Percentiles rank a stretch among this genome's conserved stretches.
Evolutionary conservation across 257 asterid genomes (phyloP).

Genomic region (Forsythia viridissima): DNA sequence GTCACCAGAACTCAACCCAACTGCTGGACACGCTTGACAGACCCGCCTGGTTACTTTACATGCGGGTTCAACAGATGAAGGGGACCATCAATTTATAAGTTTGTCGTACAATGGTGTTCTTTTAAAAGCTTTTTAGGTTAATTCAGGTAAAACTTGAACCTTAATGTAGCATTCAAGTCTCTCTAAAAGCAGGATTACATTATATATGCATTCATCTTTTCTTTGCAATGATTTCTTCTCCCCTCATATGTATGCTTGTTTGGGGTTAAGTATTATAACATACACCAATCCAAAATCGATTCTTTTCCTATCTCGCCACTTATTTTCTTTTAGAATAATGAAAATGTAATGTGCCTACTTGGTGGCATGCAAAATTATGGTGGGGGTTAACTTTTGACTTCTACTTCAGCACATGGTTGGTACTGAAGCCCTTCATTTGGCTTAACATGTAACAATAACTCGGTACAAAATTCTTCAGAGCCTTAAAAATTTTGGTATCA

Average conservation of each 20-base stretch:
- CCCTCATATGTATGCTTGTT: background rate
- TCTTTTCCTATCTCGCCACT: background rate
- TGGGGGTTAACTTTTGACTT: background rate
- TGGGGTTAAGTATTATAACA: background rate
- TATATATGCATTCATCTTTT: background rate
- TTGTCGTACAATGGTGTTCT: background rate
- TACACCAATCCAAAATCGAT: background rate
- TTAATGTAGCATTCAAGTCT: background rate
- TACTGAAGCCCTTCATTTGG: background rate
- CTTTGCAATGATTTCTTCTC: background rate
- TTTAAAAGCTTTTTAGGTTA: background rate
- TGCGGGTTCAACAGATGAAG: background rate
- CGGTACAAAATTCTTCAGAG: background rate
- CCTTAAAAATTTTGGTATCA: background rate
- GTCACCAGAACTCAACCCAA: slow-evolving; percentile 21
- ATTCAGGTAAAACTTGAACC: background rate
- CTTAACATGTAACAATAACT: background rate
- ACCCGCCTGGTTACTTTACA: background rate
- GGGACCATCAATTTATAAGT: background rate
- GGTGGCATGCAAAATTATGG: background rate
- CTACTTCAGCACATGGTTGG: background rate
- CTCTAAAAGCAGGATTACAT: background rate
- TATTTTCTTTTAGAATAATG: background rate
- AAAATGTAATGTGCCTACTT: background rate
- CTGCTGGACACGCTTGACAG: slow-evolving; percentile 49